Evolutionary conservation across 352 stramenopile species (phyloP), one percentile per base, ranked within the genome.

Genomic region (Plasmopara viticola): DNA sequence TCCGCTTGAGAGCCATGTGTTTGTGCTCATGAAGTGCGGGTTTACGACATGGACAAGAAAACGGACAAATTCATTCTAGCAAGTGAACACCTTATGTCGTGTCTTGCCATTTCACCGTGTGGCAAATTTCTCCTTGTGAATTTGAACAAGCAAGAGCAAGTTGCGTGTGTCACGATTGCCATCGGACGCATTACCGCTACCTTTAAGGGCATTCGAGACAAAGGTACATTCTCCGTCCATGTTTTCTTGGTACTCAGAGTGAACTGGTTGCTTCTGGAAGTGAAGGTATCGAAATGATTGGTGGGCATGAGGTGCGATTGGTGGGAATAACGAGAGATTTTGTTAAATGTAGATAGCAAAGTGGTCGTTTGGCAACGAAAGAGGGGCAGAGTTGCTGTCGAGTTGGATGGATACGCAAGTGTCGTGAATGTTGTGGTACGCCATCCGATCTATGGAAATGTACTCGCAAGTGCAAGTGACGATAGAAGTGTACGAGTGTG

Each of bases 391-490:
- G n/a, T n/a, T n/a, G n/a, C n/a, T n/a, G n/a, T n/a, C n/a, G n/a
- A n/a, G n/a, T n/a, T 84, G 3, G 55, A 74, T 9, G 68, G 68
- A 7, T 78, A 92, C 51, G 72, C 81, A 2, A 85, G 79, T 43
- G 69, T 85, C 38, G 67, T 92, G 17, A 92, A 89, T 59, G 70
- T 71, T n/a, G 73, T 89, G 2, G 61, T 67, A 9, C 63, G 62
- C 14, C 78, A 92, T 43, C 82, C 82, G 7, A 18, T 70, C 9
- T 62, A 68, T 46, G 42, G 56, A 6, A 63, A 85, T 34, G 46
- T 92, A 14, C 53, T 92, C 38, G 78, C 70, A 5, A 87, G 70
- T 25, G 79, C 77, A 46, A 87, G 78, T 30, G 82, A 92, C 55
- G 82, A 92, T 43, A 77, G 87, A 42, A 90, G 77, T 2, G 53